Base-by-base conservation (phyloP, 176 grass and related monocot species). In the Juncus effusus region DNA sequence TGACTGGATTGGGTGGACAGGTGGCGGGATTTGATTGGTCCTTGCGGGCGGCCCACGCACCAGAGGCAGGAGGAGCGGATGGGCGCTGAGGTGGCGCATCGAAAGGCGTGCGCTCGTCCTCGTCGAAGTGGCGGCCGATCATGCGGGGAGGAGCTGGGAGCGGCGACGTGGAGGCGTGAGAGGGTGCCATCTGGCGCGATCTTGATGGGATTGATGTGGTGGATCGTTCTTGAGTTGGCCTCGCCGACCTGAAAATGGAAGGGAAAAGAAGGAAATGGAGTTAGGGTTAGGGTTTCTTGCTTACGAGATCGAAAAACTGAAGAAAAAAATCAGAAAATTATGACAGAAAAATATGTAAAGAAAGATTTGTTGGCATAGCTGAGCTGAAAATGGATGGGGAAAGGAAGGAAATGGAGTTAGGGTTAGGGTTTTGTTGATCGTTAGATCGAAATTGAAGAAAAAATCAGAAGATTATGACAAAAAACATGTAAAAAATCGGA, bases 51-150 rank as follows among this genome's bases (percentile, higher is more conserved):
- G 82, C 85, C 94, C 94, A 99, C 11, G 64, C 56, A 11, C 77
- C 81, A 49, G 77, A 37, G 6, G 60, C 63, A 62, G 74, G 68
- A 28, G 57, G 72, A 35, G 45, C 72, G 12, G 73, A 68, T 4
- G 59, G 80, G n/a, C 64, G 78, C 36, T 62, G 82, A 10, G 72
- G 28, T 3, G 78, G 64, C 8, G 78, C 69, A 67, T 99, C 94
- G 67, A 93, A 99, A 15, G 94, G 94, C 10, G 82, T 93, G 67
- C 94, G 94, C 85, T 93, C 94, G 61, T 99, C 94, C 81, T 99
- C 94, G 54, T 99, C 94, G 49, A 99, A 99, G 78, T 99, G 88
- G 60, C 83, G 85, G 37, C 94, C 93, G 65, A 91, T 89, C 69
- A 0, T 74, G 65, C 4, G 84, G 57, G 28, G 52, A 16, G n/a